Conservation (phyloP, 176 grass and related monocot genomes). For the Oropetium thomaeum region DNA sequence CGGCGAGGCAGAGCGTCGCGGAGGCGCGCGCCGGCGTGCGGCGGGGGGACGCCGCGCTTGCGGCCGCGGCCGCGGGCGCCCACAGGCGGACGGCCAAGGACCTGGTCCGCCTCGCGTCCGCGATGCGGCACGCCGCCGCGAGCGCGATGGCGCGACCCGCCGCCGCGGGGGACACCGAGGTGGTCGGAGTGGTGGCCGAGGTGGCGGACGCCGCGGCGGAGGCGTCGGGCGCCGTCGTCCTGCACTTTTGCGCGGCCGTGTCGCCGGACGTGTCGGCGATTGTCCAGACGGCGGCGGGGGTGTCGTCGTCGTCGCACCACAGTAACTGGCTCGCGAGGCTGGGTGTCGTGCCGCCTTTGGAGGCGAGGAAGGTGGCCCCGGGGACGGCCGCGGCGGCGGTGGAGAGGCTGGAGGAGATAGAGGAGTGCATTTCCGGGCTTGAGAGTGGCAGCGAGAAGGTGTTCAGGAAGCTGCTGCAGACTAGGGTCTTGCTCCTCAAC, state of each 20-base stretch:
- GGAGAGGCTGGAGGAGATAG: constrained; percentile 41
- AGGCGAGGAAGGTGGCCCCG: constrained; percentile 7
- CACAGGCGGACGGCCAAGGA: constrained; percentile 39
- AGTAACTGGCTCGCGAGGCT: constrained; percentile 22
- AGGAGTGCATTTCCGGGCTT: constrained; percentile 32
- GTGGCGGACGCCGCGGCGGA: constrained; percentile 25
- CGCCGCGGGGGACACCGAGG: not conserved
- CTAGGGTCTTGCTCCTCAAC: constrained; percentile 64
- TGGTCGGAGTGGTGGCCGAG: constrained; percentile 5
- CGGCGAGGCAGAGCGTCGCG: constrained; percentile 30
- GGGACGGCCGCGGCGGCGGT: constrained; percentile 9
- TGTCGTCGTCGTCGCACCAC: not conserved
- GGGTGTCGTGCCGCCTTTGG: not conserved
- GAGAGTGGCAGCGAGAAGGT: constrained; percentile 49
- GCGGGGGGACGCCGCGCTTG: constrained; percentile 27
- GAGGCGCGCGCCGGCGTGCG: constrained; percentile 31
- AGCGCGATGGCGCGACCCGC: not conserved
- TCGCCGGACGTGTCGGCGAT: constrained; percentile 3
- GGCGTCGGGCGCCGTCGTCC: constrained; percentile 37
- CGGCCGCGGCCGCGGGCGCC: constrained; percentile 22
- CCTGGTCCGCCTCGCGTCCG: constrained; percentile 30
- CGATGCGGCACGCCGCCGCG: constrained; percentile 40
- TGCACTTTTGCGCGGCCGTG: constrained; percentile 26
- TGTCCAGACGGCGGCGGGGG: no score
- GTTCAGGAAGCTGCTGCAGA: constrained; percentile 49